Percentiles rank a stretch among this genome's conserved stretches.
Evolutionary conservation across 768 basidiomycete species (phyloP).

Genomic region (Auricularia auricula-judae): DNA sequence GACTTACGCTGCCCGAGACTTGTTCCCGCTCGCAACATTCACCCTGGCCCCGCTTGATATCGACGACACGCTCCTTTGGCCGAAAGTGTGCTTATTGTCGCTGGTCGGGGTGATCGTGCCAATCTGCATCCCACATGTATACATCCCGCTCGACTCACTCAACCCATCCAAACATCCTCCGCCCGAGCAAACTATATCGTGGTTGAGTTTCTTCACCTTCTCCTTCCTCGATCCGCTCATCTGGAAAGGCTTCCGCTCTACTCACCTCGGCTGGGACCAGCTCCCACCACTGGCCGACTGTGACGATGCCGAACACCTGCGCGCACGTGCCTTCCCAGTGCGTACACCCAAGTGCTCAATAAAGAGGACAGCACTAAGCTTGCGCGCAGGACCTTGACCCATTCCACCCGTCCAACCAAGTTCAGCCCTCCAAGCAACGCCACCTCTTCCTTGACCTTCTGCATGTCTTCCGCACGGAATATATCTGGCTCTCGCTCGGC

Average conservation of each 20-base stretch:
- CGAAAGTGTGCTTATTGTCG: background rate
- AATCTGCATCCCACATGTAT: background rate
- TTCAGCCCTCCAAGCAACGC: background rate
- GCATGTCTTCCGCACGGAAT: background rate
- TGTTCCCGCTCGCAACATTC: conserved; percentile 6
- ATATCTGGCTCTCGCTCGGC: background rate
- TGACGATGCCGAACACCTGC: conserved; percentile 20
- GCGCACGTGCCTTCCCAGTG: conserved; percentile 3
- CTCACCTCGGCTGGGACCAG: conserved; percentile 32
- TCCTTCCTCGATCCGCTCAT: conserved; percentile 46
- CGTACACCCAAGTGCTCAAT: background rate
- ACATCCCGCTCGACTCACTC: conserved; percentile 3
- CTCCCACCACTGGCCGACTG: conserved; percentile 39
- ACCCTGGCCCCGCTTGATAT: conserved; percentile 2
- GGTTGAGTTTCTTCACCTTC: conserved; percentile 33
- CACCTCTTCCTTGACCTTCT: background rate
- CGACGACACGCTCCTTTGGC: background rate
- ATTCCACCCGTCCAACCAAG: background rate
- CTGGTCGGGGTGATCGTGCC: conserved; percentile 4
- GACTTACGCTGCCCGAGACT: conserved; percentile 2
- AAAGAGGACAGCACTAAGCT: too few species aligned
- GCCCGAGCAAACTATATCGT: conserved; percentile 40
- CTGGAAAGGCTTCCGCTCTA: conserved; percentile 28
- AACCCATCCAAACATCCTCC: conserved; percentile 23
- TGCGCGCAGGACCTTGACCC: background rate